A percentile compares a stretch with the other conserved stretches of the same genome.
Conservation (phyloP, 139 green algal genomes). For the Volvox reticuliferus region DNA sequence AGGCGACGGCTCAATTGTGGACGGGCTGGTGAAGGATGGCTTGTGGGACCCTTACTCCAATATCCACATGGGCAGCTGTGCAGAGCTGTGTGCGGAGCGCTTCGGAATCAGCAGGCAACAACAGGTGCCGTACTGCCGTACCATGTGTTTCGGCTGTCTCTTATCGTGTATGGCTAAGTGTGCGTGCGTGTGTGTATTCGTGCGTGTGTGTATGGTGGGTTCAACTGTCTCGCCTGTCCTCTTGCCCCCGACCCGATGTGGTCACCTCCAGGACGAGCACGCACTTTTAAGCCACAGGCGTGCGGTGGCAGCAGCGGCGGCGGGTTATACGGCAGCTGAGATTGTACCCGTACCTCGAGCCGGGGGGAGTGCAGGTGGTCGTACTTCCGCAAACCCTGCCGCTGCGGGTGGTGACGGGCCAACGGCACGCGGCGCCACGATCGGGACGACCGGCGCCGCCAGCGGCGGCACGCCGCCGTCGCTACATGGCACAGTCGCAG, state of each 20-base stretch:
- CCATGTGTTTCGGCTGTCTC: no score
- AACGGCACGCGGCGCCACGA: not conserved
- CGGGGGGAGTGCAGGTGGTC: not conserved
- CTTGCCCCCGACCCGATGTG: no score
- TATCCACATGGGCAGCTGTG: constrained; percentile 90
- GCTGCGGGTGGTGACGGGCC: not conserved
- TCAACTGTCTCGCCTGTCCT: no score
- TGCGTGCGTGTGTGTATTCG: no score
- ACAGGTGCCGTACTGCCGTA: constrained; percentile 54
- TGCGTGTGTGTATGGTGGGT: no score
- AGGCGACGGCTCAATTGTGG: constrained; percentile 62
- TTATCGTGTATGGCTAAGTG: no score
- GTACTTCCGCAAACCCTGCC: not conserved
- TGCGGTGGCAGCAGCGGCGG: constrained; percentile 58
- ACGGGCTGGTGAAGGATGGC: constrained; percentile 70
- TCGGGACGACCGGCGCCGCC: not conserved
- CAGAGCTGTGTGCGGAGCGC: constrained; percentile 77
- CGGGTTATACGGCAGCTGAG: constrained; percentile 70
- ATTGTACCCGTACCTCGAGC: constrained; percentile 71
- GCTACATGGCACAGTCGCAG: constrained; percentile 4
- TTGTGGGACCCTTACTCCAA: constrained; percentile 87
- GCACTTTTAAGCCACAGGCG: constrained; percentile 74
- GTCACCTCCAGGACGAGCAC: constrained; percentile 71
- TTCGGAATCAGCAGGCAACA: constrained; percentile 73
- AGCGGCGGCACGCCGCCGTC: constrained; percentile 22